Percentiles rank a stretch among this genome's conserved stretches.
These are phyloP conservation scores for Pseudopithomyces maydicus DNA, from an alignment of 2,329 filamentous ascomycete genomes.

Conservation along the genomic window DNA sequence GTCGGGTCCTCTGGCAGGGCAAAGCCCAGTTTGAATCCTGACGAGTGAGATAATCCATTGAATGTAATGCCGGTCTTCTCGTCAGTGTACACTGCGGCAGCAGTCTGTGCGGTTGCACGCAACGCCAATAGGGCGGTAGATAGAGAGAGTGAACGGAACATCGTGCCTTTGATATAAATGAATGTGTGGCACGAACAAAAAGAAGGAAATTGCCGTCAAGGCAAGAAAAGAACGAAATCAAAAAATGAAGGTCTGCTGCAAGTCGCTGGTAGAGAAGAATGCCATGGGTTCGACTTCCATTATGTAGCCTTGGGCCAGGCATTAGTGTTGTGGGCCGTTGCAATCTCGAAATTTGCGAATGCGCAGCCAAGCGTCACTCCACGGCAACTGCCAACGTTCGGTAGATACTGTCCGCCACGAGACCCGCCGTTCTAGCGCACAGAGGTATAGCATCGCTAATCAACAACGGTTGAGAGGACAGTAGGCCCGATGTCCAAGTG, in stretches of 20 bases:
- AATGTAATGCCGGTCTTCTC: conserved; percentile 41
- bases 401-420: neutral
- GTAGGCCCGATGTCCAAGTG: neutral
- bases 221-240: conserved; percentile 29
- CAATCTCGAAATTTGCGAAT: conserved; percentile 1
- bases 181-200: conserved; percentile 34
- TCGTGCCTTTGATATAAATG: conserved; percentile 21
- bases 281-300: neutral
- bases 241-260: conserved; percentile 15
- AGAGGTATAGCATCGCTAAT: neutral
- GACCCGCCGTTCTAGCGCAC: neutral
- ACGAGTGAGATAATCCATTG: conserved; percentile 37
- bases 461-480: neutral
- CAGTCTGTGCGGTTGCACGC: conserved; percentile 28
- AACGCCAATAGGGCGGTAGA: conserved; percentile 31
- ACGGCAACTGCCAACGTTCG: neutral
- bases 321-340: neutral
- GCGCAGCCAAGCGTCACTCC: neutral
- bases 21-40: conserved; percentile 56
- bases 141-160: conserved; percentile 36
- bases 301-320: conserved; percentile 2
- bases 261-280: neutral
- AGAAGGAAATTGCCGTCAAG: conserved; percentile 40
- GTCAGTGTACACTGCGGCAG: conserved; percentile 34
- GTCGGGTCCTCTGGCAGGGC: conserved; percentile 55